These are phyloP conservation scores for Chalciporus sp. DNA, from an alignment of 1,284 basidiomycete genomes.

Conservation along the genomic window DNA sequence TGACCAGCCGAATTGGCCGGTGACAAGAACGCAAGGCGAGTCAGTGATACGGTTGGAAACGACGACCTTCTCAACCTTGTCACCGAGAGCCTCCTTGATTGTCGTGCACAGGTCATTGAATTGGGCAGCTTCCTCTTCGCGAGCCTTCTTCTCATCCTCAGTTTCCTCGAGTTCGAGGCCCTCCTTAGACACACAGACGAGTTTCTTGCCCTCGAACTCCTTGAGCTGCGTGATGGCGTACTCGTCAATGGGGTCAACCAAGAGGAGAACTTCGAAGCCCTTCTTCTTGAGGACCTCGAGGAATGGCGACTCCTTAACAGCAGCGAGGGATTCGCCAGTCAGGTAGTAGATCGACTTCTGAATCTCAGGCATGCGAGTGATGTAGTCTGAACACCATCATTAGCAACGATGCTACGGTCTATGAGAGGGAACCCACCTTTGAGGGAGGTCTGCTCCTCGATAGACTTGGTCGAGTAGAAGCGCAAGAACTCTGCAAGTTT, in stretches of 20 bases:
- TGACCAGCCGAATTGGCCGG: conserved; percentile 99
- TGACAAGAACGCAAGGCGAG: conserved; percentile 96
- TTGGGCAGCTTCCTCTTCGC: conserved; percentile 86
- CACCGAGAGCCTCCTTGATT: conserved; percentile 98
- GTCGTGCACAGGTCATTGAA: conserved; percentile 91
- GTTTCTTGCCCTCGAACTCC: conserved; percentile 99
- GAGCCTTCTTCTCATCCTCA: conserved; percentile 92
- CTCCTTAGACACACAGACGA: conserved; percentile 98
- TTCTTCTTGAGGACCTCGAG: conserved; percentile 99
- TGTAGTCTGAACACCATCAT: conserved; percentile 74
- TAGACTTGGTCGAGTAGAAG: conserved; percentile 96
- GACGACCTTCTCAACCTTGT: conserved; percentile 99
- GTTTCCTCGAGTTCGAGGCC: conserved; percentile 99
- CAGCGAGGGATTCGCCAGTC: conserved; percentile 94
- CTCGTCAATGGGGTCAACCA: conserved; percentile 98
- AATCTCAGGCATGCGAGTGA: conserved; percentile 98
- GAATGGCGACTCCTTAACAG: conserved; percentile 96
- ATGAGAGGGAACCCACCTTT: conserved; percentile 63
- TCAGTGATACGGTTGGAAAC: conserved; percentile 97
- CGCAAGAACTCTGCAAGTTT: conserved; percentile 99
- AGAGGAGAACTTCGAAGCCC: conserved; percentile 97
- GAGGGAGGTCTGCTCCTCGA: conserved; percentile 92
- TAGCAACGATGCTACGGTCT: neutral
- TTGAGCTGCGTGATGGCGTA: conserved; percentile 98
- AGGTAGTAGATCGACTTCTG: conserved; percentile 99